Evolutionary conservation across 208 protist genomes (phyloP), one percentile per base, ranked within the genome.

Genomic region (Acanthamoeba lenticulata): DNA sequence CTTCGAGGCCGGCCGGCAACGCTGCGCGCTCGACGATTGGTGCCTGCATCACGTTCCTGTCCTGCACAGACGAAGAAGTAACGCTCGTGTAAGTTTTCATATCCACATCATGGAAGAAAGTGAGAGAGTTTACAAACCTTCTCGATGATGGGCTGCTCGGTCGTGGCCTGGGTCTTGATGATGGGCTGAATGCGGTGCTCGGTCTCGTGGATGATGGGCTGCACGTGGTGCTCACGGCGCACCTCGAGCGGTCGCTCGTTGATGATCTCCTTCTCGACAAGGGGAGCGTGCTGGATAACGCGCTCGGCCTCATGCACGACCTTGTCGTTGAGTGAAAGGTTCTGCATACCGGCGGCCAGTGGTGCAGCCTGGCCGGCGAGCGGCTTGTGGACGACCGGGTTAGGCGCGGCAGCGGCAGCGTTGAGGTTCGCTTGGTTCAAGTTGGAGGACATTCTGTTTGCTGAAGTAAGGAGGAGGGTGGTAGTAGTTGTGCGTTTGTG

Each of bases 101-200:
- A n/a, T n/a, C n/a, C n/a, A n/a, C n/a, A n/a, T n/a, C n/a, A n/a
- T n/a, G n/a, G n/a, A n/a, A n/a, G n/a, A n/a, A n/a, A n/a, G n/a
- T n/a, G n/a, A n/a, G n/a, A n/a, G n/a, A n/a, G n/a, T n/a, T n/a
- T n/a, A n/a, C n/a, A n/a, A n/a, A 67, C 57, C 57, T 67, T 45
- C 9, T 79, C 69, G 36, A 79, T 79, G 69, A 79, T 45, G 1
- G 69, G 32, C 11, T n/a, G 32, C 69, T 79, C 69, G 38, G 69
- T 79, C 34, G 69, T 79, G 38, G 69, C 69, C 69, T 79, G 19
- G 1, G 69, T 79, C 69, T 79, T 79, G 69, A 79, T 79, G 69
- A 79, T 79, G 36, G 69, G 69, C 69, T 79, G 69, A 44, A 79
- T 45, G 32, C 69, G 69, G 36, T 79, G 69, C 69, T 79, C 69